Evolutionary conservation across 2,329 filamentous ascomycete species (phyloP).

Genomic region (Fusarium temperatum): DNA sequence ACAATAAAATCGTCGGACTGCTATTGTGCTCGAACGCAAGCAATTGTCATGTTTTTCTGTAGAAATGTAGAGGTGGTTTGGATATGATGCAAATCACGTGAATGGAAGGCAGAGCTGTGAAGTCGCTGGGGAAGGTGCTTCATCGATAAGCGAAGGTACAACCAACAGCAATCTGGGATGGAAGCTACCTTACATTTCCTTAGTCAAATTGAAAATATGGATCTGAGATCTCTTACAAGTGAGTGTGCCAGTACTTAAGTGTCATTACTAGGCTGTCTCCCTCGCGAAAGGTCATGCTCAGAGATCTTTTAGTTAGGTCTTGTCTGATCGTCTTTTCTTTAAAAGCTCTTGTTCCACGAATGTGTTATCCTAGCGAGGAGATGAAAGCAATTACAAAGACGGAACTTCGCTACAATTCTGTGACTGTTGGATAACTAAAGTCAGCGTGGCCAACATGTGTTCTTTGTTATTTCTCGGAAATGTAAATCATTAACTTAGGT

Average conservation of each 20-base stretch:
- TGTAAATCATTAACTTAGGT: neutral
- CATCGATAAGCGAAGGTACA: neutral
- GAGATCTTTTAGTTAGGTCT: neutral
- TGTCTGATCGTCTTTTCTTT: neutral
- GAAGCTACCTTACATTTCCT: neutral
- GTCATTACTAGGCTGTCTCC: neutral
- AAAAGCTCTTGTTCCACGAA: neutral
- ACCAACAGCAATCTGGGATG: neutral
- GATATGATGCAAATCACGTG: constrained; percentile 30
- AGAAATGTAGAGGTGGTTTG: neutral
- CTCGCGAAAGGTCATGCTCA: neutral
- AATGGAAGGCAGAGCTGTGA: neutral
- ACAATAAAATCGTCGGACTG: neutral
- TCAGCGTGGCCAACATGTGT: neutral
- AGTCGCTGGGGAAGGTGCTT: constrained; percentile 2
- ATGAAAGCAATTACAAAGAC: neutral
- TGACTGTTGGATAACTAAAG: neutral
- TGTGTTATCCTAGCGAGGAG: neutral
- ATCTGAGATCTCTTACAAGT: neutral
- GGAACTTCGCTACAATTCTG: neutral
- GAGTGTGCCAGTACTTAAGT: neutral
- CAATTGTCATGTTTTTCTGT: constrained; percentile 1
- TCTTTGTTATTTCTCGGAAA: neutral
- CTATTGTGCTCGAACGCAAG: constrained; percentile 15
- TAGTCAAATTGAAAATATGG: neutral